A percentile compares a stretch with the other conserved stretches of the same genome.
Evolutionary conservation across 148 eudicot genomes (phyloP).

Genomic region (Chenopodium quinoa): DNA sequence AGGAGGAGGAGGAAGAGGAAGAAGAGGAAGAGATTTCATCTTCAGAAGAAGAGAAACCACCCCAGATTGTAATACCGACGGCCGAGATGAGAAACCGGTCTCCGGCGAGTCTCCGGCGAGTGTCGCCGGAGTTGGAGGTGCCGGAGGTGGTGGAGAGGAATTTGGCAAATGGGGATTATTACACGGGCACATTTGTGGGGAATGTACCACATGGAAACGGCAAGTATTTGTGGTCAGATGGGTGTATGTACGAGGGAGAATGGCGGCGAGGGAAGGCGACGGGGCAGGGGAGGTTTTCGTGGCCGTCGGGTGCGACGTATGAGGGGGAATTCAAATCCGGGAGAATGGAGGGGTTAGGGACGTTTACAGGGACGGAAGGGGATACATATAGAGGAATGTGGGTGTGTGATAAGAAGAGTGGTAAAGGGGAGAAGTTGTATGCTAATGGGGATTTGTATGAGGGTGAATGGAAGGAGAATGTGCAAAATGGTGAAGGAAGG

Average conservation of each 20-base stretch:
- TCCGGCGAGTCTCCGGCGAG: conserved; percentile 25
- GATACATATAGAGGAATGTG: conserved; percentile 42
- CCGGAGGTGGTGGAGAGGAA: conserved; percentile 23
- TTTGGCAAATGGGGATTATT: conserved; percentile 37
- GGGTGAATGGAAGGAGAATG: conserved; percentile 36
- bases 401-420: conserved; percentile 40
- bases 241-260: conserved; percentile 51
- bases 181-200: conserved; percentile 36
- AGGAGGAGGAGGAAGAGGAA: conserved; percentile 10
- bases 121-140: conserved; percentile 23
- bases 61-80: neutral
- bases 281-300: conserved; percentile 42
- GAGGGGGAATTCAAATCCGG: conserved; percentile 42
- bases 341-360: conserved; percentile 39
- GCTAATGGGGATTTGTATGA: conserved; percentile 41
- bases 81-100: neutral
- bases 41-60: conserved; percentile 24
- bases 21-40: conserved; percentile 15
- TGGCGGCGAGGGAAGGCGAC: conserved; percentile 40
- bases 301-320: conserved; percentile 50
- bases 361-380: conserved; percentile 39
- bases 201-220: conserved; percentile 41
- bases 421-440: conserved; percentile 40
- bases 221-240: conserved; percentile 44
- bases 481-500: conserved; percentile 40